Conservation (phyloP, 345 rosid genomes). For the Odontarrhena argentea region DNA sequence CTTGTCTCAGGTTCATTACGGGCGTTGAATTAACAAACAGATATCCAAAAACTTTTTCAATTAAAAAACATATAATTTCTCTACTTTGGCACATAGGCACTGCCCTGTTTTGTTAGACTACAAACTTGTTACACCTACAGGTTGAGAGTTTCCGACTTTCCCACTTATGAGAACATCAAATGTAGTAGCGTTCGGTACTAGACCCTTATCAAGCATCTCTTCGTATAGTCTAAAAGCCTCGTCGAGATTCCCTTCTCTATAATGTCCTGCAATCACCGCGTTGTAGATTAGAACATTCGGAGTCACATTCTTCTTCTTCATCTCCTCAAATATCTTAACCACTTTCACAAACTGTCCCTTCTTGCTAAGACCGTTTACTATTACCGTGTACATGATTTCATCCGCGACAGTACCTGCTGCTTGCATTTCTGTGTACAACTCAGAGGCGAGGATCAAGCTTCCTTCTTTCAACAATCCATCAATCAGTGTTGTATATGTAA, state of each 20-base stretch:
- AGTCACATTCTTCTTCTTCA: constrained; percentile 52
- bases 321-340: constrained; percentile 59
- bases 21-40: not conserved
- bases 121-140: constrained; percentile 39
- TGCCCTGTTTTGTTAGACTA: constrained; percentile 11
- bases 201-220: constrained; percentile 88
- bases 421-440: constrained; percentile 72
- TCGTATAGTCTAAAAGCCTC: constrained; percentile 75
- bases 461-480: constrained; percentile 71
- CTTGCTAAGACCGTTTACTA: constrained; percentile 61
- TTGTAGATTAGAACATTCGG: constrained; percentile 70
- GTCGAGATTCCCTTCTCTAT: constrained; percentile 63
- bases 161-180: constrained; percentile 70
- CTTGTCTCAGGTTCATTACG: not conserved
- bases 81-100: too few relatives aligned
- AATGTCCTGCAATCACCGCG: constrained; percentile 64
- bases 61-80: too few relatives aligned
- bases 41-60: too few relatives aligned
- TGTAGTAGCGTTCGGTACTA: constrained; percentile 64
- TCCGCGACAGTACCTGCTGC: constrained; percentile 62
- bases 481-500: constrained; percentile 68
- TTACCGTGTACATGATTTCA: constrained; percentile 48
- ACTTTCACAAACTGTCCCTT: constrained; percentile 65
- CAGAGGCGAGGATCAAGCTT: constrained; percentile 54
- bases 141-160: constrained; percentile 35